Evolutionary conservation across 208 protist genomes (phyloP).

Genomic region (Leishmania tropica): DNA sequence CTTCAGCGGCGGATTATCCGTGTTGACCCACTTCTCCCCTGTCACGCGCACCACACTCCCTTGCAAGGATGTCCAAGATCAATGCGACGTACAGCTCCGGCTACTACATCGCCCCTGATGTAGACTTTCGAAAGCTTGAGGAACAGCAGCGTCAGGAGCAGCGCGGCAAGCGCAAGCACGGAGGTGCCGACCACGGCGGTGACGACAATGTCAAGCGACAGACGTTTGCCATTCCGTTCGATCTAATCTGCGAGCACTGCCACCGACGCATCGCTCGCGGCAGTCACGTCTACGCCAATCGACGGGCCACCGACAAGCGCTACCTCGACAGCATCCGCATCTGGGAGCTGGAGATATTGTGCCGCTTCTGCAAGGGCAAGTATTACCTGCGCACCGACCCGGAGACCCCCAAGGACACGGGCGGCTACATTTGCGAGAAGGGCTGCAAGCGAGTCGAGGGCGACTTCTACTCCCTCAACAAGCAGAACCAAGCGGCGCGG

Average conservation of each 20-base stretch:
- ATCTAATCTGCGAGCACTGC: conserved; percentile 75
- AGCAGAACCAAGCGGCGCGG: conserved; percentile 59
- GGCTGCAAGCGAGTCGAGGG: conserved; percentile 69
- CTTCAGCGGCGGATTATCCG: background rate
- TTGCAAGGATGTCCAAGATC: conserved; percentile 76
- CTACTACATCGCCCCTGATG: conserved; percentile 83
- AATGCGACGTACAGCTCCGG: conserved; percentile 88
- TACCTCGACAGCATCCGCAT: conserved; percentile 72
- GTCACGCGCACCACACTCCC: background rate
- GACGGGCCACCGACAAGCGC: conserved; percentile 58
- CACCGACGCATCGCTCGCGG: conserved; percentile 71
- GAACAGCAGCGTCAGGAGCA: conserved; percentile 58
- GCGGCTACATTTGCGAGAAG: conserved; percentile 73
- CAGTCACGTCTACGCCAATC: conserved; percentile 84
- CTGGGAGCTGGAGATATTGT: conserved; percentile 82
- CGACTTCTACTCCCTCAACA: conserved; percentile 72
- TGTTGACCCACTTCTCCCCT: conserved; percentile 1
- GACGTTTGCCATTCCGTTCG: conserved; percentile 88
- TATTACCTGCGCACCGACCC: conserved; percentile 78
- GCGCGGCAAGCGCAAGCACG: conserved; percentile 43
- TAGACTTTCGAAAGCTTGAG: conserved; percentile 82
- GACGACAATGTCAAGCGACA: conserved; percentile 59
- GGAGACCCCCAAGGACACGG: conserved; percentile 80
- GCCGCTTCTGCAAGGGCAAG: conserved; percentile 68
- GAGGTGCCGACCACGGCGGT: conserved; percentile 14